Evolutionary conservation across 208 protist species (phyloP), one percentile per base, ranked within the genome.

Genomic region (Leishmania arabica): DNA sequence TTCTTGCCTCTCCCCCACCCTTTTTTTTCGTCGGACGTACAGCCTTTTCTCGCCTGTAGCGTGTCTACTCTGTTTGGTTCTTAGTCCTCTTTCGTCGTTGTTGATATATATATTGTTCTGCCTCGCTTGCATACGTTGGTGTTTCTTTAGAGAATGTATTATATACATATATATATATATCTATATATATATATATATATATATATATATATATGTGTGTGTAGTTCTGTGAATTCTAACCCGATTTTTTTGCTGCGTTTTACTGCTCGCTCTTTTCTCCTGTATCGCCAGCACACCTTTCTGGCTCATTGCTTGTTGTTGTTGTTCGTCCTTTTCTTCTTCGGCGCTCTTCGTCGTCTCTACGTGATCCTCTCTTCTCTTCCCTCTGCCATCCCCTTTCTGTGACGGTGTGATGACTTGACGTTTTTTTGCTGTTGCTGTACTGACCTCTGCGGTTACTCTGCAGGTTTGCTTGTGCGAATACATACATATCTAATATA

Each of bases 31-130:
- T 68, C 34, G 64, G 64, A 68, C 42, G 21, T 68, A 42, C 64
- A 68, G 15, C 34, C 34, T 17, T 24, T 42, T 40, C 34, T 42
- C 64, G 4, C 34, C 64, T 8, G 37, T 27, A 37, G 19, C 69
- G 65, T 42, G 34, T n/a, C 42, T 66, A 81, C 34, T 37, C 69
- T 62, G 45, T 62, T 66, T 73, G 75, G n/a, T 24, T 77, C 27
- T 27, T 76, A 24, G 47, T 31, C 17, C 54, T 3, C 58, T 77
- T 82, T 31, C 40, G 40, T 56, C 53, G n/a, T 70, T 45, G 0
- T 45, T 75, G 1, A 40, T n/a, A n/a, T n/a, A n/a, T n/a, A n/a
- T n/a, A n/a, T 54, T 17, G 34, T 54, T 17, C 0, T 54, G 51
- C 21, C 51, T 13, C 51, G 17, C 51, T 21, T 54, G 51, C 51